Percentiles rank a stretch among this genome's conserved stretches.
phyloP scores from a whole-genome alignment of 441 rosid species.

The Erodium texanum region DNA sequence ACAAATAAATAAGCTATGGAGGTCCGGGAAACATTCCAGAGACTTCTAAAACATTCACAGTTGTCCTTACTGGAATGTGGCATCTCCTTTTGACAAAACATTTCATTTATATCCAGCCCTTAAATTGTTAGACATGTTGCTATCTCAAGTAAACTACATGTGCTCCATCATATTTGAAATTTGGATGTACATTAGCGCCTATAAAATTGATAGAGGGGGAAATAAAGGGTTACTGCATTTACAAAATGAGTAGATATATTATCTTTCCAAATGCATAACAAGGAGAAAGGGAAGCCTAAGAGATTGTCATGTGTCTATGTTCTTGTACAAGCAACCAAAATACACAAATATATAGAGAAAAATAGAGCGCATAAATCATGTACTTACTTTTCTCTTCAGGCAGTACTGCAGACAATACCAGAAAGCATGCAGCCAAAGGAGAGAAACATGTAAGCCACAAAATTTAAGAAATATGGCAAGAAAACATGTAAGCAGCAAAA shows the following conservation, averaged over 20 bases:
- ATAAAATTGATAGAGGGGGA: not conserved
- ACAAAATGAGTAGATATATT: not conserved
- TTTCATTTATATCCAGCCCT: not conserved
- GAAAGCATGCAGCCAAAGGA: conserved; percentile 31
- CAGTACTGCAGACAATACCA: conserved; percentile 53
- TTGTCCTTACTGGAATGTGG: not conserved
- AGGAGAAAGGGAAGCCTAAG: not conserved
- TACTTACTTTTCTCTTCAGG: conserved; percentile 88
- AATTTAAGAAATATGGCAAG: not conserved
- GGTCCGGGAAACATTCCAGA: not conserved
- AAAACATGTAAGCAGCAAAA: conserved; percentile 1
- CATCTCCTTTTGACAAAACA: not conserved
- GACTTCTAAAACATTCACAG: not conserved
- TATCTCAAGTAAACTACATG: not conserved
- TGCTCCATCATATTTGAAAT: not conserved
- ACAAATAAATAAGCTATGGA: not conserved
- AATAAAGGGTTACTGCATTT: not conserved
- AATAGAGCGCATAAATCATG: conserved; percentile 11
- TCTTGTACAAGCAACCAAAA: conserved; percentile 4
- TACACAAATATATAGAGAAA: conserved; percentile 9
- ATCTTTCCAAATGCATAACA: not conserved
- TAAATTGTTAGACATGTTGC: not conserved
- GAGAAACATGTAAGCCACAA: conserved; percentile 14
- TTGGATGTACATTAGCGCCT: not conserved
- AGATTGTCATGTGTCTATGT: conserved; percentile 1